Evolutionary conservation across 805 yeast genomes (phyloP).

Genomic region (Spathaspora boniae): DNA sequence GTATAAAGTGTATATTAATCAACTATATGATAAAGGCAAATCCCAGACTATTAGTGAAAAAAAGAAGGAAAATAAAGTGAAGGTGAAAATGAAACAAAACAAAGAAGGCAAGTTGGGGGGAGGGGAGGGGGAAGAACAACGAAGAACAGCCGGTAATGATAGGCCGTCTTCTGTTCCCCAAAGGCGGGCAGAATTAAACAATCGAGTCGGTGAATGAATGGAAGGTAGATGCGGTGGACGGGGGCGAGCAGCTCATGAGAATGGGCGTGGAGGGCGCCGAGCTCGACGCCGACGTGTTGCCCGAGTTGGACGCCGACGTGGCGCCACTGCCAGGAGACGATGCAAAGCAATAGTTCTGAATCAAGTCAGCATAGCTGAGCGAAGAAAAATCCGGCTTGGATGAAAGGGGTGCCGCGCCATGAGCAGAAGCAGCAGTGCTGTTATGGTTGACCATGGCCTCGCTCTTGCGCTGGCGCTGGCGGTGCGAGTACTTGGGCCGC

Average conservation of each 20-base stretch:
- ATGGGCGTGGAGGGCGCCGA: conserved; percentile 6
- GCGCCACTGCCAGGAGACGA: conserved; percentile 15
- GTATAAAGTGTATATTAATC: background rate
- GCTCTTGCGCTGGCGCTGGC: conserved; percentile 6
- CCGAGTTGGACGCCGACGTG: background rate
- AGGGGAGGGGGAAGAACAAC: too few relatives aligned
- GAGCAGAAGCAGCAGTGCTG: too few relatives aligned
- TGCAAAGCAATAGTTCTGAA: conserved; percentile 35
- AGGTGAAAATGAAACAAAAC: background rate
- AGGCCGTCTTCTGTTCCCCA: too few relatives aligned
- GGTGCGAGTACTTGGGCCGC: conserved; percentile 8
- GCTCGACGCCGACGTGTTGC: background rate
- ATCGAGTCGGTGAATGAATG: conserved; percentile 33
- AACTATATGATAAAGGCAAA: background rate
- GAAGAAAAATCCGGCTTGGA: conserved; percentile 4
- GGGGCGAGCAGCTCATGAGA: conserved; percentile 8
- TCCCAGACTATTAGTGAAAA: background rate
- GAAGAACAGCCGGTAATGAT: too few relatives aligned
- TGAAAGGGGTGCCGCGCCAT: too few relatives aligned
- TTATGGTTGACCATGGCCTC: background rate
- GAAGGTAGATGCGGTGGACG: conserved; percentile 31
- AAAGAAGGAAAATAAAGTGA: background rate
- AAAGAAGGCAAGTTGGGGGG: background rate
- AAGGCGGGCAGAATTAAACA: conserved; percentile 13
- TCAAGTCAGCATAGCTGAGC: conserved; percentile 27